Conservation (phyloP, 495 filamentous ascomycete genomes). For the Neurospora sp. region DNA sequence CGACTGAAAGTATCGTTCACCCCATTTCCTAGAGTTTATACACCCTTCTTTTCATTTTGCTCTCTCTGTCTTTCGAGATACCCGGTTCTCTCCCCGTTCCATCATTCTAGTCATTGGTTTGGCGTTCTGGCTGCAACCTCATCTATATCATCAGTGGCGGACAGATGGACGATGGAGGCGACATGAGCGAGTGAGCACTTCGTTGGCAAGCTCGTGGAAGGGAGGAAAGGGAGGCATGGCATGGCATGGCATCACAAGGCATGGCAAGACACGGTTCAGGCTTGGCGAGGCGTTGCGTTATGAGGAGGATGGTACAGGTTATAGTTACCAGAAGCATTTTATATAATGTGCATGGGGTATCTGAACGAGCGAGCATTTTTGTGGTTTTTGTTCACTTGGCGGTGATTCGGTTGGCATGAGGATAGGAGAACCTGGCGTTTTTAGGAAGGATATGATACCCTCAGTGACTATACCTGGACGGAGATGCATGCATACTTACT, state of each 20-base stretch:
- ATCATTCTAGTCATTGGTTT: background rate
- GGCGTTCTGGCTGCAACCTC: background rate
- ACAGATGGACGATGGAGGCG: background rate
- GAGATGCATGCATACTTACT: background rate
- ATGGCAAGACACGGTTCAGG: background rate
- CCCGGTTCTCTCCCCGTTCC: background rate
- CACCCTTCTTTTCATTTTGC: background rate
- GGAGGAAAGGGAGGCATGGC: background rate
- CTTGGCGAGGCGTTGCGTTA: background rate
- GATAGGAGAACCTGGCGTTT: background rate
- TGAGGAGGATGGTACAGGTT: background rate
- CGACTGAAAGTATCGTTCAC: background rate
- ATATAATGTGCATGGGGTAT: background rate
- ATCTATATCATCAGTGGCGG: background rate
- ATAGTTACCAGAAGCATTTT: background rate
- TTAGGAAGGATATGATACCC: background rate
- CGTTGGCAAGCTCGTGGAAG: background rate
- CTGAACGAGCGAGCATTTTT: background rate
- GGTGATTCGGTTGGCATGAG: background rate
- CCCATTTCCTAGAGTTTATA: background rate
- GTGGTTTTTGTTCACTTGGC: background rate
- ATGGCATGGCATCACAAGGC: background rate
- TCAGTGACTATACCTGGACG: too few relatives aligned
- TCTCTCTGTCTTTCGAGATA: background rate
- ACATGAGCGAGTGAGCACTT: background rate